phyloP scores from a whole-genome alignment of 306 rosid species.

The Coriaria nepalensis region DNA sequence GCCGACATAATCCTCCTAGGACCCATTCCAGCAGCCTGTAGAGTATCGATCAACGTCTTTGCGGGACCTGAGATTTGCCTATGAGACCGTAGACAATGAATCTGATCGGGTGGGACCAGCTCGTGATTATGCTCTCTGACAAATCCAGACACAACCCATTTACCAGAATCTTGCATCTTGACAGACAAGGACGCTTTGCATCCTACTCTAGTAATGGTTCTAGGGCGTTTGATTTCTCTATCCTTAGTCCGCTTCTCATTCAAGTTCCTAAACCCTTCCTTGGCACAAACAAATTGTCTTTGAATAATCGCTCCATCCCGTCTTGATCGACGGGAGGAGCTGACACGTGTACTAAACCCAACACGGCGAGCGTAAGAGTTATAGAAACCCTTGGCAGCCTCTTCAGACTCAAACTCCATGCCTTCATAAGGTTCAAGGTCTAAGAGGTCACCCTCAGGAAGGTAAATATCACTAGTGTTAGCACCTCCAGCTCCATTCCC shows the following conservation, averaged over 20 bases:
- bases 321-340: constrained; percentile 93
- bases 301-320: constrained; percentile 96
- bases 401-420: constrained; percentile 97
- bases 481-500: constrained; percentile 19
- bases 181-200: constrained; percentile 96
- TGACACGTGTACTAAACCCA: constrained; percentile 95
- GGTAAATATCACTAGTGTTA: constrained; percentile 43
- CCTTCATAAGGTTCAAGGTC: constrained; percentile 94
- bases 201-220: constrained; percentile 83
- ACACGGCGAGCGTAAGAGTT: constrained; percentile 97
- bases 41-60: constrained; percentile 83
- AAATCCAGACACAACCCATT: constrained; percentile 94
- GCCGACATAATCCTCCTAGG: constrained; percentile 98
- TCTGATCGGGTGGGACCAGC: constrained; percentile 92
- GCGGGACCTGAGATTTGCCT: constrained; percentile 96
- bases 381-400: constrained; percentile 96
- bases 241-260: constrained; percentile 98
- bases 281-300: constrained; percentile 95
- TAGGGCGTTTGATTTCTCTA: constrained; percentile 90
- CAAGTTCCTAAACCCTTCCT: constrained; percentile 91
- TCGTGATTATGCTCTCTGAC: constrained; percentile 89
- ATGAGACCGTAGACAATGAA: constrained; percentile 92
- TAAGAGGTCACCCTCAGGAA: constrained; percentile 79
- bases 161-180: constrained; percentile 95
- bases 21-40: constrained; percentile 99